These are phyloP conservation scores for Acanthamoeba royreba DNA, from an alignment of 208 protist genomes.

Conservation along the genomic window DNA sequence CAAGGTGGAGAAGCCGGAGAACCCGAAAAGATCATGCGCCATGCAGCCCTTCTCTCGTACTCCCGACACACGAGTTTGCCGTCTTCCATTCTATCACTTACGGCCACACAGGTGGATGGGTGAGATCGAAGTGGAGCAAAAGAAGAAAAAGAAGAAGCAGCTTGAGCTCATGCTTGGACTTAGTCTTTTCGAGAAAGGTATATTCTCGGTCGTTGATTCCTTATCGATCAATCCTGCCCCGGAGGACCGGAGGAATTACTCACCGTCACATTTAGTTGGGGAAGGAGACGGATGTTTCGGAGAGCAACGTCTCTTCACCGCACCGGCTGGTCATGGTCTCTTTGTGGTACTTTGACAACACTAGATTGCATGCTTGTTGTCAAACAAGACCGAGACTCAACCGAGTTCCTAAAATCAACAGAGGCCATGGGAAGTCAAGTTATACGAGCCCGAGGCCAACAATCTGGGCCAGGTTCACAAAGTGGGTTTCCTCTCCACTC, in stretches of 20 bases:
- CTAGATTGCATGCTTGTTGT: not conserved
- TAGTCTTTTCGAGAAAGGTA: not conserved
- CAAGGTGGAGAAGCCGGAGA: not conserved
- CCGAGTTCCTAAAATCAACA: not conserved
- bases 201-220: not conserved
- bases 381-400: not conserved
- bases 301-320: not conserved
- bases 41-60: not conserved
- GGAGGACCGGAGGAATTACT: not conserved
- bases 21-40: not conserved
- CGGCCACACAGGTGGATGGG: not conserved
- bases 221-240: not conserved
- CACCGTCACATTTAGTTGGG: not conserved
- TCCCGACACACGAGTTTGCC: not conserved
- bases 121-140: not conserved
- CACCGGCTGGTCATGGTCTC: not conserved
- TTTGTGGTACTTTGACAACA: not conserved
- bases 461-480: not conserved
- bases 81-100: not conserved
- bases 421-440: not conserved
- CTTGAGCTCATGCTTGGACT: not conserved
- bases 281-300: not conserved
- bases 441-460: not conserved
- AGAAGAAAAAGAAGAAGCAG: not conserved
- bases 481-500: not conserved